phyloP scores from a whole-genome alignment of 306 rosid species.

The Macrotyloma uniflorum region DNA sequence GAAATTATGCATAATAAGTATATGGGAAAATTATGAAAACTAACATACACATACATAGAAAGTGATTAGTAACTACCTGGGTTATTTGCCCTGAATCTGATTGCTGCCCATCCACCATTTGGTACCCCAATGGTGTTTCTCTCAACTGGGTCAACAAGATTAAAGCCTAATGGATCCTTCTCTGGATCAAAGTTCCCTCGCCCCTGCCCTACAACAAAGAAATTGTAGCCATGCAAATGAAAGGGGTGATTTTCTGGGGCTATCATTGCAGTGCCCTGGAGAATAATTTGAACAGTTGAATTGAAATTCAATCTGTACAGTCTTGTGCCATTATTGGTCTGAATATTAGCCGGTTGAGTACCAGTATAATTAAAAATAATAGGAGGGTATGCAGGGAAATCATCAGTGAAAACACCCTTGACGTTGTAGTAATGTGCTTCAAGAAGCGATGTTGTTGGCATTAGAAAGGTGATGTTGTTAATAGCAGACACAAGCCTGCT shows the following conservation, averaged over 20 bases:
- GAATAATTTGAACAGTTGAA: conserved; percentile 63
- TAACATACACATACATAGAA: not conserved
- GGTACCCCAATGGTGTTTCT: conserved; percentile 74
- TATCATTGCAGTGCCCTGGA: conserved; percentile 65
- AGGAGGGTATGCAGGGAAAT: conserved; percentile 70
- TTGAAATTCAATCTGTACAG: conserved; percentile 54
- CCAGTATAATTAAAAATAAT: conserved; percentile 65
- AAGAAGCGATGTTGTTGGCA: conserved; percentile 67
- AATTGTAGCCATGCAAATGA: conserved; percentile 73
- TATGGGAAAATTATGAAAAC: not conserved
- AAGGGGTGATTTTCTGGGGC: conserved; percentile 75
- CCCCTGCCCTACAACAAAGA: conserved; percentile 71
- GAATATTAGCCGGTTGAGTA: conserved; percentile 51
- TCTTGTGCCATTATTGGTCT: conserved; percentile 61
- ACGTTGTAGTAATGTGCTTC: conserved; percentile 70
- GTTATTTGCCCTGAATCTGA: conserved; percentile 77
- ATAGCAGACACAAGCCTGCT: conserved; percentile 53
- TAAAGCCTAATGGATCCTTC: conserved; percentile 54
- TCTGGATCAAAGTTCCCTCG: conserved; percentile 68
- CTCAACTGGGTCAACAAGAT: conserved; percentile 75
- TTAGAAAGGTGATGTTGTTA: conserved; percentile 58
- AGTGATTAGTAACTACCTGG: conserved; percentile 56
- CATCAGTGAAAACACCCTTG: conserved; percentile 61
- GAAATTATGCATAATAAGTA: not conserved
- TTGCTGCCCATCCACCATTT: conserved; percentile 74